Conservation (phyloP, 2,329 filamentous ascomycete species). For the Aspergillus quadrilineatus region DNA sequence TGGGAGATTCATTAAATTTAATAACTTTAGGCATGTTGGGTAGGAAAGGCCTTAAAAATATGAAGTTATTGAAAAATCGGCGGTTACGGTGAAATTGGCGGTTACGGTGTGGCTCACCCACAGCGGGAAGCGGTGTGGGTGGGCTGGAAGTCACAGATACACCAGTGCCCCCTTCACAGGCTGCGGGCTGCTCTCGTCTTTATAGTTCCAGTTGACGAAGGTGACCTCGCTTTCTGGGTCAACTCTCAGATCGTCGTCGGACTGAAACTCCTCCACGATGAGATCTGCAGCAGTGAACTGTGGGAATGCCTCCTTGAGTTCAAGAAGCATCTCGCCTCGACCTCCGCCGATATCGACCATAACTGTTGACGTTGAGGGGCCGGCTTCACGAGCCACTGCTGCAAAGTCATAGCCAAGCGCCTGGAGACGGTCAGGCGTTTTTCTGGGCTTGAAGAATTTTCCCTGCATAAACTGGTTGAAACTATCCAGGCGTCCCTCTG, state of each 20-base stretch:
- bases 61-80: too few relatives aligned
- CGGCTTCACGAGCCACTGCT: constrained; percentile 19
- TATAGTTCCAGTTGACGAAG: constrained; percentile 38
- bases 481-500: constrained; percentile 38
- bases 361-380: constrained; percentile 15
- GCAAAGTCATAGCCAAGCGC: constrained; percentile 35
- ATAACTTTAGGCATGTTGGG: too few relatives aligned
- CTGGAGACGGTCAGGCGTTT: constrained; percentile 32
- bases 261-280: constrained; percentile 35
- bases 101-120: too few relatives aligned
- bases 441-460: constrained; percentile 38
- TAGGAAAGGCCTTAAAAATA: too few relatives aligned
- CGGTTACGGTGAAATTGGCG: too few relatives aligned
- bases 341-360: constrained; percentile 43
- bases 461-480: constrained; percentile 43
- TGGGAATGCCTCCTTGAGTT: constrained; percentile 36
- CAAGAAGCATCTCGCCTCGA: constrained; percentile 37
- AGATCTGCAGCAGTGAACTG: constrained; percentile 28
- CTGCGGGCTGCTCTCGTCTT: constrained; percentile 32
- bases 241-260: constrained; percentile 29
- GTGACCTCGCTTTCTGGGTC: constrained; percentile 26
- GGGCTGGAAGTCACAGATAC: constrained; percentile 18
- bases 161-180: constrained; percentile 34
- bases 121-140: too few relatives aligned
- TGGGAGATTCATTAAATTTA: too few relatives aligned